Base-by-base conservation (phyloP, 2,329 filamentous ascomycete genomes). In the Aspergillus glaucus region DNA sequence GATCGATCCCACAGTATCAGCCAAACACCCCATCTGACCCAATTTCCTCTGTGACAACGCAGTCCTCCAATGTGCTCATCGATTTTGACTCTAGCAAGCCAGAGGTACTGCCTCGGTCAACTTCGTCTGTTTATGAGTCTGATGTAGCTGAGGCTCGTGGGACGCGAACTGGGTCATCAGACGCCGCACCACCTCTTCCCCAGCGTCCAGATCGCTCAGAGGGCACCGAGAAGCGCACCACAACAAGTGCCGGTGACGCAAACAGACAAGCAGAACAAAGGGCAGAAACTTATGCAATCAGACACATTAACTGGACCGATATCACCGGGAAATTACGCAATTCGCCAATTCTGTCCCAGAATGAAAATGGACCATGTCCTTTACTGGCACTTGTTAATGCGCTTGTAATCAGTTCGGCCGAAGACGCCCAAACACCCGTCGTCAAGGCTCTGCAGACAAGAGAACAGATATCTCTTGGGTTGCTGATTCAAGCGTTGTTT, bases 301-400 rank as follows among this genome's bases (percentile, higher is more conserved):
- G 95, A 64, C 90, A 91, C 51, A 85, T 97, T 53, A 84, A 81
- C 52, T 97, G 92, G 91, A 76, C 84, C 51, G 88, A 96, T 64
- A 79, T 65, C 0, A 65, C 75, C 1, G 76, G 79, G n/a, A 81
- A 81, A 46, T 76, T 88, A 34, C 79, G 88, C 40, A 78, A 79
- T n/a, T 92, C 89, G 0, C 92, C 93, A 0, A 89, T 97, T 48
- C 74, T 97, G 37, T 84, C 94, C 3, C 92, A 98, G 63, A 97
- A 96, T 58, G 82, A 85, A 49, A 98, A 98, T 60, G 93, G 93
- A 0, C 93, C 93, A 1, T 98, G 93, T 67, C 93, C 93, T 1
- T 72, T 98, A 12, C 81, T 98, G 22, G 93, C 93, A 2, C 76
- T 98, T 4, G 91, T 97, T 50, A 98, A 98, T 65, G 91, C 91